These are phyloP conservation scores for Globisporangium spinosum DNA, from an alignment of 352 stramenopile genomes.

Conservation along the genomic window DNA sequence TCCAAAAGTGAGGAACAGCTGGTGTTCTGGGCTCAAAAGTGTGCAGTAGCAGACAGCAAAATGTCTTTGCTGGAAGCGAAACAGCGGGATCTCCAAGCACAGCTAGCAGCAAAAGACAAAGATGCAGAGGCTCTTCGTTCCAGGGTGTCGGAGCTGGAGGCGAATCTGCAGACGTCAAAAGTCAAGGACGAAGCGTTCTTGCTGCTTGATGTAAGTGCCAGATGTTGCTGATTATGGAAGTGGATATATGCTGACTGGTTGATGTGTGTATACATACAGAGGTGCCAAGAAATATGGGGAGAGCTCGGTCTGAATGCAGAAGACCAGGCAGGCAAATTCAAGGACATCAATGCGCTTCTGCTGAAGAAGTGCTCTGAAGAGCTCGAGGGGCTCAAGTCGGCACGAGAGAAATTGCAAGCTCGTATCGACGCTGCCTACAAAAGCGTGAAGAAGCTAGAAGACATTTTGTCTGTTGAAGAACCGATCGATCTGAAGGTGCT, in stretches of 20 bases:
- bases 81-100: constrained; percentile 17
- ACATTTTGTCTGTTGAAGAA: constrained; percentile 30
- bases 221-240: background rate
- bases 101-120: constrained; percentile 29
- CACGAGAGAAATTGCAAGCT: constrained; percentile 40
- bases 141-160: constrained; percentile 32
- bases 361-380: constrained; percentile 61
- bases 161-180: constrained; percentile 37
- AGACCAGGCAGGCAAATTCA: constrained; percentile 51
- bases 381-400: constrained; percentile 46
- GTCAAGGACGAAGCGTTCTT: constrained; percentile 59
- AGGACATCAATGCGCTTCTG: constrained; percentile 56
- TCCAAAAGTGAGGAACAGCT: constrained; percentile 16
- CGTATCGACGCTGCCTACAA: constrained; percentile 39
- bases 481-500: constrained; percentile 41
- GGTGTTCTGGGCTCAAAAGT: constrained; percentile 15
- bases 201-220: constrained; percentile 47
- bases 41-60: constrained; percentile 17
- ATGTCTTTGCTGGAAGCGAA: constrained; percentile 26
- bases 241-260: background rate
- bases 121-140: constrained; percentile 20
- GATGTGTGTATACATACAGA: constrained; percentile 23
- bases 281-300: constrained; percentile 66
- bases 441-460: constrained; percentile 46
- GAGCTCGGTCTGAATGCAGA: constrained; percentile 52